Evolutionary conservation across 78 protist genomes (phyloP).

Genomic region (Tieghemostelium lacteum): DNA sequence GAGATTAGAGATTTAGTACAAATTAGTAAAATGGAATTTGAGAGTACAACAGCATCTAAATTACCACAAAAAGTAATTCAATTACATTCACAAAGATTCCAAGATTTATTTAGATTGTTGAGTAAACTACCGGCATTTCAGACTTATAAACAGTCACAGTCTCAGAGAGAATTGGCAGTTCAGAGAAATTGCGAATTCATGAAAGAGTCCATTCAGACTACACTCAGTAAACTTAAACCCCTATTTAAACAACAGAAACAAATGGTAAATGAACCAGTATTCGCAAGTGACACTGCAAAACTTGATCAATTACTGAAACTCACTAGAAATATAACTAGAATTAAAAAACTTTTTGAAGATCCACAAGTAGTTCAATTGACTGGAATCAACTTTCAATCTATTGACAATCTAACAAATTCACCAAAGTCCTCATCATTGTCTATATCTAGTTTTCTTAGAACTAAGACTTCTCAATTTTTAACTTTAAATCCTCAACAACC

Average conservation of each 20-base stretch:
- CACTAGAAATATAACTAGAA: slow-evolving; percentile 4
- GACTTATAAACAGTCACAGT: slow-evolving; percentile 9
- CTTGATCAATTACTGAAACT: background rate
- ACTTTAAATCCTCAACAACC: too few species aligned
- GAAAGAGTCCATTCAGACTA: slow-evolving; percentile 8
- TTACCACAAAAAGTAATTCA: background rate
- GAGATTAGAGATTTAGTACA: slow-evolving; percentile 17
- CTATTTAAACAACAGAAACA: background rate
- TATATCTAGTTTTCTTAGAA: background rate
- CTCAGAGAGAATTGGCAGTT: background rate
- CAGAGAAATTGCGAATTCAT: slow-evolving; percentile 27
- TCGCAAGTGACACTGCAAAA: background rate
- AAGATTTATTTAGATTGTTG: background rate
- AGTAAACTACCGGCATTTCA: slow-evolving; percentile 1
- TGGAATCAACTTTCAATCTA: slow-evolving; percentile 2
- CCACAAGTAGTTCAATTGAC: background rate
- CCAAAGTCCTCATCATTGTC: background rate
- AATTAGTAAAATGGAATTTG: background rate
- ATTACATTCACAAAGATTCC: background rate
- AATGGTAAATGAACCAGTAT: background rate
- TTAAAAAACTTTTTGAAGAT: slow-evolving; percentile 32
- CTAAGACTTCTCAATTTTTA: background rate
- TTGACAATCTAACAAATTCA: background rate
- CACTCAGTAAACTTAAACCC: slow-evolving; percentile 1
- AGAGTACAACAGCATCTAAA: background rate